A percentile compares a stretch with the other conserved stretches of the same genome.
These are phyloP conservation scores for Kickxella alabastrina DNA, from an alignment of 192 early-diverging fungal genomes.

Conservation along the genomic window DNA sequence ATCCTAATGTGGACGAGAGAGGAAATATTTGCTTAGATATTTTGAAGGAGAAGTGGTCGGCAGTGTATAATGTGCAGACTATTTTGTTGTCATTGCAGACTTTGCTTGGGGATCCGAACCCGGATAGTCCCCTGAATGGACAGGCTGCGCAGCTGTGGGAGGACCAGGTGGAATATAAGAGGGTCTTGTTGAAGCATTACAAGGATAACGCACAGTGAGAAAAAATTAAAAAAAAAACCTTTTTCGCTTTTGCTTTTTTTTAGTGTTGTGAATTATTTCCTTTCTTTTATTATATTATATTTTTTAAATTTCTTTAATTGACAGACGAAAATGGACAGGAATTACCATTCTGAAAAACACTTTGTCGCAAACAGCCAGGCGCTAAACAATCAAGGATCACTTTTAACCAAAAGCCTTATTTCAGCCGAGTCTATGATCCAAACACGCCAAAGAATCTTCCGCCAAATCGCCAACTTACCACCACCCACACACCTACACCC, in stretches of 20 bases:
- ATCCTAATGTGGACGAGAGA: constrained; percentile 89
- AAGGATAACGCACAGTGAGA: constrained; percentile 27
- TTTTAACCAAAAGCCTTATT: not conserved
- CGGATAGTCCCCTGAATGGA: constrained; percentile 88
- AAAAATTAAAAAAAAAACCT: not conserved
- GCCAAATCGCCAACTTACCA: not conserved
- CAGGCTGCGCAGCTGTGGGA: constrained; percentile 89
- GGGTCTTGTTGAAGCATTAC: constrained; percentile 48
- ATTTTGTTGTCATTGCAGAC: constrained; percentile 89
- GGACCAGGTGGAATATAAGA: constrained; percentile 49
- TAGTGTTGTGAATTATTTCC: not conserved
- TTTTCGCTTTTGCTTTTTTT: no score
- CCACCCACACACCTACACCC: not conserved
- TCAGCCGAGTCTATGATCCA: constrained; percentile 4
- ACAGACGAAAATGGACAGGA: no score
- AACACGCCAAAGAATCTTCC: constrained; percentile 4
- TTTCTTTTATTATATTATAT: not conserved
- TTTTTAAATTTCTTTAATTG: not conserved
- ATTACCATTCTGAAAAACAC: constrained; percentile 9
- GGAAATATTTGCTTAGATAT: constrained; percentile 96
- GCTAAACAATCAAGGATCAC: not conserved
- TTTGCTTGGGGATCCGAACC: constrained; percentile 90
- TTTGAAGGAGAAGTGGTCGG: constrained; percentile 89
- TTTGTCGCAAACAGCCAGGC: not conserved
- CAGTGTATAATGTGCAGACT: constrained; percentile 95